Conservation (phyloP, 768 basidiomycete genomes). For the Ramaria rubella region DNA sequence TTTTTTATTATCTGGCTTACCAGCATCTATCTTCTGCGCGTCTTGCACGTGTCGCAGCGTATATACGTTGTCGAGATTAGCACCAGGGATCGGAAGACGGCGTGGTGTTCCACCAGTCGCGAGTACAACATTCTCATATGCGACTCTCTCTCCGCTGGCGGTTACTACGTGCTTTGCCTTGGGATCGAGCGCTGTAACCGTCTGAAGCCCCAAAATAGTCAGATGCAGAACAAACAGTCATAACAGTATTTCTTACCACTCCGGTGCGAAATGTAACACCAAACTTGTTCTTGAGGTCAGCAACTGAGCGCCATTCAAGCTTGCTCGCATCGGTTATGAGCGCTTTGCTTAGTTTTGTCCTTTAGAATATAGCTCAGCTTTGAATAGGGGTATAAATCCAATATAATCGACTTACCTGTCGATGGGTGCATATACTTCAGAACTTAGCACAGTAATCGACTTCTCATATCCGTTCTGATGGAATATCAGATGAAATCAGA, state of each 20-base stretch:
- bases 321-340: constrained; percentile 74
- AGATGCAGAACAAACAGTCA: not conserved
- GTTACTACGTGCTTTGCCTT: constrained; percentile 55
- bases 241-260: constrained; percentile 32
- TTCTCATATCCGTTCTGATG: constrained; percentile 66
- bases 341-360: constrained; percentile 86
- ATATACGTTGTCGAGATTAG: constrained; percentile 67
- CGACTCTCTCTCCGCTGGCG: constrained; percentile 46
- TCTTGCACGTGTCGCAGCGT: constrained; percentile 68
- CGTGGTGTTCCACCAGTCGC: constrained; percentile 72
- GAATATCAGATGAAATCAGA: not conserved
- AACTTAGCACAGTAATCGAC: constrained; percentile 73
- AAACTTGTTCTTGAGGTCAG: constrained; percentile 72
- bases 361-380: constrained; percentile 21
- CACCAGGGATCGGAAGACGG: constrained; percentile 69
- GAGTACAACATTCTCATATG: constrained; percentile 74
- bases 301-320: constrained; percentile 62
- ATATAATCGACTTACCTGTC: constrained; percentile 49
- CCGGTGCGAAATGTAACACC: constrained; percentile 58
- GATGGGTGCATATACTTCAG: constrained; percentile 74
- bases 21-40: constrained; percentile 62
- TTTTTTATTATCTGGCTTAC: constrained; percentile 30
- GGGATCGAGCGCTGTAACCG: constrained; percentile 65
- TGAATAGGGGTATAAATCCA: not conserved
- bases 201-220: constrained; percentile 30